Percentiles rank a stretch among this genome's conserved stretches.
phyloP scores from a whole-genome alignment of 73 alveolate genomes.

The Paramecium primaurelia region DNA sequence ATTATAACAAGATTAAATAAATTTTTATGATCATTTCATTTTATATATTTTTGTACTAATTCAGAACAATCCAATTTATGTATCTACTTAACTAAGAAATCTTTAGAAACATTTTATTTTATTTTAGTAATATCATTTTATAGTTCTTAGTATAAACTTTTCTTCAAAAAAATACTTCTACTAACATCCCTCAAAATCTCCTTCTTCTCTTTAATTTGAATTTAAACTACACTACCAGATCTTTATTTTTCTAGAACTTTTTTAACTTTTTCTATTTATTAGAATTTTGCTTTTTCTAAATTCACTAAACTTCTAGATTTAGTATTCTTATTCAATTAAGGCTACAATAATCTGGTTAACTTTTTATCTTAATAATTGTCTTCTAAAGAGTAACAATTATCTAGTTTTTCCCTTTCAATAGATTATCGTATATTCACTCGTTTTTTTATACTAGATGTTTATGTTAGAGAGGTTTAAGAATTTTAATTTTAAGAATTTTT shows the following conservation, averaged over 20 bases:
- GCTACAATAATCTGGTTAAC: neutral
- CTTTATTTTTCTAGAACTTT: neutral
- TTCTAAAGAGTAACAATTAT: neutral
- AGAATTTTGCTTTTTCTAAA: neutral
- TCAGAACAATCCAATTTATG: neutral
- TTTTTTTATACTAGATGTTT: neutral
- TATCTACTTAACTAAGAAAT: neutral
- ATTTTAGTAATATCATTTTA: neutral
- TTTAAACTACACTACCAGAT: neutral
- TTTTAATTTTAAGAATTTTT: neutral
- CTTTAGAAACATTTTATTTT: conserved; percentile 16
- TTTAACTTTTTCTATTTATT: neutral
- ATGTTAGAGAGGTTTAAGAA: neutral
- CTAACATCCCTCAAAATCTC: neutral
- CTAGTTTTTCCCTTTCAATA: neutral
- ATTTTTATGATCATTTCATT: neutral
- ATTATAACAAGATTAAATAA: neutral
- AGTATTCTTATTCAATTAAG: neutral
- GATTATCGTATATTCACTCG: neutral
- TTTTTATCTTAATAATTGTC: neutral
- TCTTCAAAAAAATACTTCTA: neutral
- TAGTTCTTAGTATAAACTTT: neutral
- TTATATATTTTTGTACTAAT: neutral
- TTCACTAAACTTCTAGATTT: neutral
- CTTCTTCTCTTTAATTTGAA: neutral